These are phyloP conservation scores for Pleurotus eryngii DNA, from an alignment of 768 basidiomycete genomes.

Conservation along the genomic window DNA sequence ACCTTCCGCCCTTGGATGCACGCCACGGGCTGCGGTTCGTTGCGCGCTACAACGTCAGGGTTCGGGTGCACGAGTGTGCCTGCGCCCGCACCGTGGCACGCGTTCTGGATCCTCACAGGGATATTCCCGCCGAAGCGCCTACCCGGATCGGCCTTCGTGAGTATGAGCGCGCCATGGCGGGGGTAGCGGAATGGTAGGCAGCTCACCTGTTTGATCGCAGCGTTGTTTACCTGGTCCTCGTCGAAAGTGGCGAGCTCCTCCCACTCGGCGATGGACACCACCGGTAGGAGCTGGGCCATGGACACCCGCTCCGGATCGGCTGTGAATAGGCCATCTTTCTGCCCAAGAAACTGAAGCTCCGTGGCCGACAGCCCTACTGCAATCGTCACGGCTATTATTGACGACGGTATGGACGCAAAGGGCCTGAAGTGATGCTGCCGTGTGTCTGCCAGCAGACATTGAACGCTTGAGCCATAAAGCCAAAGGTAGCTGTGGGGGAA, in stretches of 20 bases:
- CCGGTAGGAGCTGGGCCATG: constrained; percentile 85
- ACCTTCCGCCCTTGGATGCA: neutral
- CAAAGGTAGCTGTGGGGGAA: neutral
- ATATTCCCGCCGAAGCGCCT: constrained; percentile 85
- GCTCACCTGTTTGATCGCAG: constrained; percentile 89
- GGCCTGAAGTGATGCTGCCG: neutral
- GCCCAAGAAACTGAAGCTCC: constrained; percentile 99
- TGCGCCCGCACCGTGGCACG: constrained; percentile 82
- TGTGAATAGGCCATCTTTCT: constrained; percentile 97
- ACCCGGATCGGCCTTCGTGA: neutral
- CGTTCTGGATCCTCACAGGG: constrained; percentile 97
- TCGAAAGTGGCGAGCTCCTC: constrained; percentile 94
- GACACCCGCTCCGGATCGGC: constrained; percentile 96
- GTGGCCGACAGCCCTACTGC: constrained; percentile 86
- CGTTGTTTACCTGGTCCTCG: constrained; percentile 97
- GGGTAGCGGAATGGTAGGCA: no score
- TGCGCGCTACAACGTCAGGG: constrained; percentile 46
- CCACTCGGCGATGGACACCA: constrained; percentile 96
- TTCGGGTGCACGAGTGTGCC: constrained; percentile 92
- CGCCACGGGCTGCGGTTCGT: constrained; percentile 16
- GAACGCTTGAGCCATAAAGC: neutral
- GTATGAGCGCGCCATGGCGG: neutral
- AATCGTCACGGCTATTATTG: constrained; percentile 60
- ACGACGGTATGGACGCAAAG: neutral
- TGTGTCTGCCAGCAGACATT: neutral